phyloP scores from a whole-genome alignment of 306 rosid species.

The Ormosia emarginata region DNA sequence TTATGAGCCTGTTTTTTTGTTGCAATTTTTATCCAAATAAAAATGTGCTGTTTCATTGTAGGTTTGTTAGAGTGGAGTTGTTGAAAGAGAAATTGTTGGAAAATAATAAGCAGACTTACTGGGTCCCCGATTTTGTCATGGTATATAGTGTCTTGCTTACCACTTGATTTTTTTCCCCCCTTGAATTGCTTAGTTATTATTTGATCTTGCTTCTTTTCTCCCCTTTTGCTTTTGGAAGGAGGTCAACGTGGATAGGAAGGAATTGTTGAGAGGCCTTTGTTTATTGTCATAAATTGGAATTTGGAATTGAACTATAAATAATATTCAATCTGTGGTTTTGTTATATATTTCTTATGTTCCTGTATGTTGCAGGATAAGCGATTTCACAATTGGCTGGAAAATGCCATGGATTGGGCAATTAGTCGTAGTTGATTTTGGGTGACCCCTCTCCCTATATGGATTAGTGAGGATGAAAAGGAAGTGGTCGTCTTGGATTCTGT shows the following conservation, averaged over 20 bases:
- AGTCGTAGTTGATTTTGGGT: slow-evolving; percentile 99
- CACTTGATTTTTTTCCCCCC: neutral
- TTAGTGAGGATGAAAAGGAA: slow-evolving; percentile 88
- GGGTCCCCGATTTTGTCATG: slow-evolving; percentile 99
- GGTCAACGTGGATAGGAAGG: neutral
- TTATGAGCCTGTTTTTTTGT: neutral
- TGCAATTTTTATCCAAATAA: neutral
- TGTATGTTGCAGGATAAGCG: slow-evolving; percentile 64
- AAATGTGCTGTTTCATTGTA: slow-evolving; percentile 27
- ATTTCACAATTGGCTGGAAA: slow-evolving; percentile 98
- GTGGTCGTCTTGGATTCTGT: slow-evolving; percentile 73
- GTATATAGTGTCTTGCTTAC: slow-evolving; percentile 32
- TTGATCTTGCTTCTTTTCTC: neutral
- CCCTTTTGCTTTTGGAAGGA: neutral
- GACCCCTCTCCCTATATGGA: slow-evolving; percentile 94
- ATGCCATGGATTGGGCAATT: slow-evolving; percentile 99
- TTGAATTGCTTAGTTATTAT: neutral
- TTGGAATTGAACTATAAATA: neutral
- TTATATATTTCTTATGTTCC: slow-evolving; percentile 16
- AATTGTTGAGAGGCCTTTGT: neutral
- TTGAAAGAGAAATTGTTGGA: slow-evolving; percentile 80
- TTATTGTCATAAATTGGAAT: neutral
- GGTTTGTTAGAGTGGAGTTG: slow-evolving; percentile 89
- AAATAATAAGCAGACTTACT: slow-evolving; percentile 80
- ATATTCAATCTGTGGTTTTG: neutral